Conservation (phyloP, 495 filamentous ascomycete genomes). For the Alectoria sarmentosa region DNA sequence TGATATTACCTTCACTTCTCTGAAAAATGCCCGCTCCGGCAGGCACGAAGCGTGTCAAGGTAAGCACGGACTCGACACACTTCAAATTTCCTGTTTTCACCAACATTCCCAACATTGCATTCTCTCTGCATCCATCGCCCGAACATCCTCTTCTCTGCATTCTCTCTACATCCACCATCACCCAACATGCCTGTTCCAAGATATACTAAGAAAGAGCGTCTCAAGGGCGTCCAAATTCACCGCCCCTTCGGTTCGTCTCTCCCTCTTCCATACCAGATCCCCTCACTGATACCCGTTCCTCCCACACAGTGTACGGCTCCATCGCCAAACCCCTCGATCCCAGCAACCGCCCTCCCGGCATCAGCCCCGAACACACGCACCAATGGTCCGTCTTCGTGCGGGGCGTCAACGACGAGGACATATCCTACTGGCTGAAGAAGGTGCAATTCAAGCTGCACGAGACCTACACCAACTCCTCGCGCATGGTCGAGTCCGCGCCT, state of each 20-base stretch:
- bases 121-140: not conserved
- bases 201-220: slow-evolving; percentile 29
- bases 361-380: slow-evolving; percentile 78
- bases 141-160: not conserved
- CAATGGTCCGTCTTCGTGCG: slow-evolving; percentile 91
- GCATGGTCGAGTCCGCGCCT: slow-evolving; percentile 63
- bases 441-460: slow-evolving; percentile 98
- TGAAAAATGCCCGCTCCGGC: slow-evolving; percentile 47
- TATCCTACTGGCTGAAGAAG: slow-evolving; percentile 92
- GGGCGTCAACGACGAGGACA: slow-evolving; percentile 74
- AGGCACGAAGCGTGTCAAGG: slow-evolving; percentile 51
- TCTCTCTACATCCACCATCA: not conserved
- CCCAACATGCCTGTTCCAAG: slow-evolving; percentile 11
- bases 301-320: slow-evolving; percentile 60
- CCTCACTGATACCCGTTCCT: slow-evolving; percentile 14
- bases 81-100: not conserved
- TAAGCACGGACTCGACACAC: slow-evolving; percentile 21
- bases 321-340: slow-evolving; percentile 71
- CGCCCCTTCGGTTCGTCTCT: slow-evolving; percentile 56
- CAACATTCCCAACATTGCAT: not conserved
- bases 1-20: not conserved
- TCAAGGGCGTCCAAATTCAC: slow-evolving; percentile 65
- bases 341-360: slow-evolving; percentile 52
- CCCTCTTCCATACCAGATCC: slow-evolving; percentile 1
- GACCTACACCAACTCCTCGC: slow-evolving; percentile 80